phyloP scores from a whole-genome alignment of 495 filamentous ascomycete species.

The Daldinia vernicosa region DNA sequence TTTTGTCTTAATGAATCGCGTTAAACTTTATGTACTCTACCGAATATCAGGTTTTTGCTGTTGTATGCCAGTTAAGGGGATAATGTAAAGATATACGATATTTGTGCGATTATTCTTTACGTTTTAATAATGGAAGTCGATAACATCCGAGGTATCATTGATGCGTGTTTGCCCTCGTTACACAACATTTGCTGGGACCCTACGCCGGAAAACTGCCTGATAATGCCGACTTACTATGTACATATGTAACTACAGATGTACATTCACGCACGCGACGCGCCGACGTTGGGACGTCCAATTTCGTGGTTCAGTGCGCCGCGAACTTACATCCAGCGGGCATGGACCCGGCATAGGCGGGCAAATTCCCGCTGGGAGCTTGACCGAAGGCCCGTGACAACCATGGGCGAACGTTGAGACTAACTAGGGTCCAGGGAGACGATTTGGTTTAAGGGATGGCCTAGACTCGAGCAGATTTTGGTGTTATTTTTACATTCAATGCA shows the following conservation, averaged over 20 bases:
- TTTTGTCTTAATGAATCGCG: too few relatives aligned
- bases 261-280: conserved; percentile 17
- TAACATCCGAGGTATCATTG: conserved; percentile 2
- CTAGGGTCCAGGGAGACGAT: not conserved
- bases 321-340: not conserved
- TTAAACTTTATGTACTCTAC: too few relatives aligned
- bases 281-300: conserved; percentile 3
- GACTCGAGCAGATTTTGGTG: not conserved
- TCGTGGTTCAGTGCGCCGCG: not conserved
- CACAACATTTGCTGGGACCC: conserved; percentile 12
- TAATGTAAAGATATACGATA: not conserved
- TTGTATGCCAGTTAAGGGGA: too few relatives aligned
- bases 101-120: conserved; percentile 2
- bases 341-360: conserved; percentile 13
- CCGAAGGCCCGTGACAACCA: conserved; percentile 14
- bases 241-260: not conserved
- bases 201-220: not conserved
- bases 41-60: too few relatives aligned
- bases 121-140: not conserved
- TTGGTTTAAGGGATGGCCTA: conserved; percentile 18
- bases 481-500: not conserved
- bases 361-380: conserved; percentile 27
- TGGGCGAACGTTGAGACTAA: conserved; percentile 8
- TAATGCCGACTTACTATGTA: not conserved
- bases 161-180: conserved; percentile 32